These are phyloP conservation scores for Lachnellula willkommii DNA, from an alignment of 2,329 filamentous ascomycete species.

Conservation along the genomic window DNA sequence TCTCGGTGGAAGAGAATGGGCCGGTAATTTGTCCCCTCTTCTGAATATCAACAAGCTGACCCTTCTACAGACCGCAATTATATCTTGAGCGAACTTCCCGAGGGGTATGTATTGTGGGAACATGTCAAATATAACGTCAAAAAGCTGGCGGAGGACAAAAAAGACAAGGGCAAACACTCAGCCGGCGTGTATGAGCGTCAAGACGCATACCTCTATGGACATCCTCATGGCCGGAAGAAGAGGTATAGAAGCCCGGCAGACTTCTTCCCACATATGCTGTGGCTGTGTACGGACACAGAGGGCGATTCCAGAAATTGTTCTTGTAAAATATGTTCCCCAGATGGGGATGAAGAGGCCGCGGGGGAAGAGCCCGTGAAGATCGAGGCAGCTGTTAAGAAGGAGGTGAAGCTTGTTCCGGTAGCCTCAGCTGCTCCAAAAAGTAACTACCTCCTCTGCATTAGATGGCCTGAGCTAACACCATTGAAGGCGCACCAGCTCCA, in stretches of 20 bases:
- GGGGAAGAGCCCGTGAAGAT: slow-evolving; percentile 31
- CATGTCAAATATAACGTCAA: slow-evolving; percentile 47
- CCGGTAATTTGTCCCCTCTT: slow-evolving; percentile 10
- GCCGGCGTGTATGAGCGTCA: slow-evolving; percentile 49
- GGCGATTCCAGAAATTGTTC: slow-evolving; percentile 49
- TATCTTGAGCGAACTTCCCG: slow-evolving; percentile 49
- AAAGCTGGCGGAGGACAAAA: slow-evolving; percentile 36
- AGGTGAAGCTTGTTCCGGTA: slow-evolving; percentile 7
- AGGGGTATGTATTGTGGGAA: slow-evolving; percentile 53
- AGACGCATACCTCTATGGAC: slow-evolving; percentile 57
- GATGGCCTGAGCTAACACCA: not conserved
- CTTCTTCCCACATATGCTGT: slow-evolving; percentile 55
- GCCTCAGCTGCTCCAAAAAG: slow-evolving; percentile 1
- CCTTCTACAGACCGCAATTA: slow-evolving; percentile 34
- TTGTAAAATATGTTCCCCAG: slow-evolving; percentile 52
- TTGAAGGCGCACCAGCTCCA: not conserved
- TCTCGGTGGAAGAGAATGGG: slow-evolving; percentile 34
- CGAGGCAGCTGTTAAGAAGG: slow-evolving; percentile 11
- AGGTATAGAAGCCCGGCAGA: slow-evolving; percentile 53
- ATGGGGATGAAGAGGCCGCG: slow-evolving; percentile 35
- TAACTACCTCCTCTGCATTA: not conserved
- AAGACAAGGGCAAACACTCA: slow-evolving; percentile 37
- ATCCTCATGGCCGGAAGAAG: slow-evolving; percentile 51
- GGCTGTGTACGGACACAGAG: slow-evolving; percentile 48
- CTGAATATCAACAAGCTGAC: not conserved